Percentiles rank a stretch among this genome's conserved stretches.
Evolutionary conservation across 257 asterid genomes (phyloP).

Genomic region (Eustoma russellianum): DNA sequence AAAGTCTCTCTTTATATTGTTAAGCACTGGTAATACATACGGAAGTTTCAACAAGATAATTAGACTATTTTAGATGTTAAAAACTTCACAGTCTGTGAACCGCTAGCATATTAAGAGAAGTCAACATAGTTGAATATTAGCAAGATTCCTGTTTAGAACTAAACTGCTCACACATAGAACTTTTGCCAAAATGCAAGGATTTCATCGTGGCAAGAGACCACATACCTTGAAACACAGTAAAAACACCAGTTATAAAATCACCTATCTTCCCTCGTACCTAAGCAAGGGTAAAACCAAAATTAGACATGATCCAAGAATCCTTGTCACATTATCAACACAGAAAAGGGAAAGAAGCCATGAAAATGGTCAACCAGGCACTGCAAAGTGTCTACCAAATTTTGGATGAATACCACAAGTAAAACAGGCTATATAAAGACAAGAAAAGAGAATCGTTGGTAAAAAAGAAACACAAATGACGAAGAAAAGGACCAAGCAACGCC

Average conservation of each 20-base stretch:
- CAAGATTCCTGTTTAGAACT: not conserved
- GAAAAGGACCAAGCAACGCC: not conserved
- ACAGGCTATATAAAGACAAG: not conserved
- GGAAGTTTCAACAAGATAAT: not conserved
- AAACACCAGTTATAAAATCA: slow-evolving; percentile 55
- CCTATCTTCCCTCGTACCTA: slow-evolving; percentile 83
- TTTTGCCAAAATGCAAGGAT: slow-evolving; percentile 2
- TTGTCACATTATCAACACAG: no score
- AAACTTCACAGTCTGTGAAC: not conserved
- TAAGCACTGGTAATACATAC: no score
- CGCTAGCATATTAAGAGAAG: not conserved
- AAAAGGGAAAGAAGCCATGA: no score
- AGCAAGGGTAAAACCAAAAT: slow-evolving; percentile 8
- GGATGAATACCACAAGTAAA: not conserved
- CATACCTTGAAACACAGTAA: slow-evolving; percentile 78
- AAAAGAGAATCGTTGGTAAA: not conserved
- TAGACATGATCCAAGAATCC: no score
- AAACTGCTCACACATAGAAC: not conserved
- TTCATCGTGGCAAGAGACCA: slow-evolving; percentile 5
- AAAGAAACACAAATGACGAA: not conserved
- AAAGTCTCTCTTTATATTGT: no score
- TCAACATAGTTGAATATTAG: not conserved
- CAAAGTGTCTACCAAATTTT: not conserved
- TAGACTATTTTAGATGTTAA: not conserved
- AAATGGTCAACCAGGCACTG: not conserved